Evolutionary conservation across 495 filamentous ascomycete genomes (phyloP), one percentile per base, ranked within the genome.

Genomic region (Pyronema omphalodes): DNA sequence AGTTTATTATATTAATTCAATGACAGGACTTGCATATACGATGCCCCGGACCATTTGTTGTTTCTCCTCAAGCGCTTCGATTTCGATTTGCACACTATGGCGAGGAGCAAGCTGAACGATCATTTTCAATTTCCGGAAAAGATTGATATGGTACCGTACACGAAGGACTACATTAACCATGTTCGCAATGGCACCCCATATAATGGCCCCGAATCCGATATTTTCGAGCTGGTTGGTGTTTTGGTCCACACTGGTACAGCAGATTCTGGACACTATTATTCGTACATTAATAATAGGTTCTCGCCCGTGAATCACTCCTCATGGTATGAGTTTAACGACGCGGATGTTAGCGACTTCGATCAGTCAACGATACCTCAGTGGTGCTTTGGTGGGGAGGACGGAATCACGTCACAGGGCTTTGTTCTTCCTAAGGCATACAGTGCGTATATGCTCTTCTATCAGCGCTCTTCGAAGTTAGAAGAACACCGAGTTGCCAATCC

Each of bases 371-470:
- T 96, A 63, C 76, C 80, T 55, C 73, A 72, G 53, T 71, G 78
- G 14, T 93, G 87, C 64, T 94, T 86, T 67, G 91, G 91, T 41
- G 91, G 91, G 5, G 60, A 68, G 12, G 78, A 75, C 54, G 76
- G 77, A 46, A 69, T 73, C 33, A 57, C 66, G 6, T 59, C 69
- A 14, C 66, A 67, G 51, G 67, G 67, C 29, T 64, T 60, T 43
- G 37, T 60, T 23, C 41, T 63, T 51, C 76, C 78, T 51, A 93
- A 91, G 64, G 72, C 73, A 7, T 88, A 80, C 70, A 93, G 83
- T 67, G 91, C 88, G 14, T 99, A 99, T 62, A 94, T 96, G 86
- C 74, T 99, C 39, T 95, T 99, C 69, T 99, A 96, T 63, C 83
- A 94, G 64, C 76, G 91, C 54, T 79, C 81, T 4, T 79, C 82